These are phyloP conservation scores for Lasiosphaeria hispida DNA, from an alignment of 495 filamentous ascomycete genomes.

Conservation along the genomic window DNA sequence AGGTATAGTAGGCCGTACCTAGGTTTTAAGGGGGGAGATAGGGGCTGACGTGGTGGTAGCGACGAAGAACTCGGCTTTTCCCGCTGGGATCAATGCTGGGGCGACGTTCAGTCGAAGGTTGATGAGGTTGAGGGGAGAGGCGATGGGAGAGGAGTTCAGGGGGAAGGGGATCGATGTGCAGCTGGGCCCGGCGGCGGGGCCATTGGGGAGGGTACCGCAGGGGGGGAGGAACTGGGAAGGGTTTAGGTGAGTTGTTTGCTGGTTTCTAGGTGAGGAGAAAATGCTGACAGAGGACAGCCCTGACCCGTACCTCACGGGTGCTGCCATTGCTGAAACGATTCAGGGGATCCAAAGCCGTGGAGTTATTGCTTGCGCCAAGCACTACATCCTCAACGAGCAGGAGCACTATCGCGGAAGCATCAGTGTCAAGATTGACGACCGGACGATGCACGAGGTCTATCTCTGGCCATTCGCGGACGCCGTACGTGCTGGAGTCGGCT, in stretches of 20 bases:
- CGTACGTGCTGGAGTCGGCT: conserved; percentile 56
- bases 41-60: conserved; percentile 24
- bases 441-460: conserved; percentile 67
- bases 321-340: conserved; percentile 54
- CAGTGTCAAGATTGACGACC: conserved; percentile 59
- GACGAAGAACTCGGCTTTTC: conserved; percentile 65
- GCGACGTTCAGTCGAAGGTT: conserved; percentile 69
- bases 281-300: conserved; percentile 33
- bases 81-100: conserved; percentile 71
- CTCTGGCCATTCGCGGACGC: conserved; percentile 70
- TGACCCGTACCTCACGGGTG: conserved; percentile 59
- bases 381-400: conserved; percentile 53
- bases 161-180: conserved; percentile 61
- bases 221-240: conserved; percentile 67
- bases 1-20: conserved; percentile 31
- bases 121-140: conserved; percentile 58
- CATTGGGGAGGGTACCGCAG: conserved; percentile 55
- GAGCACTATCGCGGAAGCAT: conserved; percentile 39
- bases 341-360: conserved; percentile 55
- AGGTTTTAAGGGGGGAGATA: conserved; percentile 1
- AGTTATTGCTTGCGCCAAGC: conserved; percentile 60
- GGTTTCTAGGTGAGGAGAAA: not conserved
- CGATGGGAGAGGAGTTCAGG: conserved; percentile 56
- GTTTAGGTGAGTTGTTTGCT: conserved; percentile 36
- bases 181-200: conserved; percentile 53